Evolutionary conservation across 352 stramenopile genomes (phyloP).

Genomic region (Thraustochytrium sp.): DNA sequence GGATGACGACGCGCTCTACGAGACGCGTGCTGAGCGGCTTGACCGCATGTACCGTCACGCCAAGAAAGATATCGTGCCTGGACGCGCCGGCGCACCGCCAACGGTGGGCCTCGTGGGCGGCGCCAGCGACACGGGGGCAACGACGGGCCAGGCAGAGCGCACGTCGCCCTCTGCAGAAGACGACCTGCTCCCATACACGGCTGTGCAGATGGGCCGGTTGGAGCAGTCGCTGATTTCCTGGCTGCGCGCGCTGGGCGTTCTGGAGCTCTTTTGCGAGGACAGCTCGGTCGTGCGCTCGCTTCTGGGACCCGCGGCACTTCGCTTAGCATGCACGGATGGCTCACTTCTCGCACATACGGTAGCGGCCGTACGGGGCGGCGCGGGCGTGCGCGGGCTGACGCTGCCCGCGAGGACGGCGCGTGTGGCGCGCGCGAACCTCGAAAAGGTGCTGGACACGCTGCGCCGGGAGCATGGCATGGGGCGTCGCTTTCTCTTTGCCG

Average conservation of each 20-base stretch:
- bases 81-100: too few relatives aligned
- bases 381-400: neutral
- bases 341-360: neutral
- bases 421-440: neutral
- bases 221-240: neutral
- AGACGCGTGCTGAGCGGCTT: neutral
- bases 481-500: neutral
- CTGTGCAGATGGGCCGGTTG: neutral
- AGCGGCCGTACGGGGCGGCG: neutral
- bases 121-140: too few relatives aligned
- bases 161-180: neutral
- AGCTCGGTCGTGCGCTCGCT: neutral
- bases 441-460: slow-evolving; percentile 1
- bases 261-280: neutral
- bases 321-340: neutral
- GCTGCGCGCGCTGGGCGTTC: neutral
- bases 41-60: neutral
- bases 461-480: neutral
- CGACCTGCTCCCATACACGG: neutral
- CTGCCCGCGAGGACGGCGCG: neutral
- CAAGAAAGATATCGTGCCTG: neutral
- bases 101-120: too few relatives aligned
- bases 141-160: too few relatives aligned
- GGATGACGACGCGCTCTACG: neutral
- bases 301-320: neutral